A percentile compares a stretch with the other conserved stretches of the same genome.
These are phyloP conservation scores for Xylariaceae sp. DNA, from an alignment of 2,329 filamentous ascomycete genomes.

Conservation along the genomic window DNA sequence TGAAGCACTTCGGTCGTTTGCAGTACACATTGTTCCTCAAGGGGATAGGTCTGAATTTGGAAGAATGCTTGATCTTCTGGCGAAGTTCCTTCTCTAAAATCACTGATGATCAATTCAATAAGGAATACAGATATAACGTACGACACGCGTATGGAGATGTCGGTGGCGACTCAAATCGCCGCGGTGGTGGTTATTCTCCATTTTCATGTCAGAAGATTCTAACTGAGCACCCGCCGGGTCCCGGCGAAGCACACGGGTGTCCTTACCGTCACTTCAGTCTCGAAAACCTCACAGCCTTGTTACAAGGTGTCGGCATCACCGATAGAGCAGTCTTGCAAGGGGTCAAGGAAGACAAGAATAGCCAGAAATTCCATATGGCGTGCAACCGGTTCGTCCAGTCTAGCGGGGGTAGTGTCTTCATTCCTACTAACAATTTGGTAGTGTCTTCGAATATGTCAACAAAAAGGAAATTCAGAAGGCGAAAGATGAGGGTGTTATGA, in stretches of 20 bases:
- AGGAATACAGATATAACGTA: slow-evolving; percentile 95
- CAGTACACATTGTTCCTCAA: slow-evolving; percentile 98
- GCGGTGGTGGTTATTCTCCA: slow-evolving; percentile 82
- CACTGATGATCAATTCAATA: slow-evolving; percentile 93
- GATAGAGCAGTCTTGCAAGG: slow-evolving; percentile 74
- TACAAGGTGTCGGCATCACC: slow-evolving; percentile 74
- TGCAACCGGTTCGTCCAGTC: slow-evolving; percentile 68
- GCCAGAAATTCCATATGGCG: slow-evolving; percentile 86
- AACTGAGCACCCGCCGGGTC: slow-evolving; percentile 79
- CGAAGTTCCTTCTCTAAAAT: slow-evolving; percentile 78
- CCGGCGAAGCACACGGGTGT: slow-evolving; percentile 91
- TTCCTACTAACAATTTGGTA: slow-evolving; percentile 28
- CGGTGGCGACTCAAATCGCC: slow-evolving; percentile 82
- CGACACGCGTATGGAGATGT: slow-evolving; percentile 95
- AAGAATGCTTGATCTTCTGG: slow-evolving; percentile 92
- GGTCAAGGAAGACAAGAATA: slow-evolving; percentile 84
- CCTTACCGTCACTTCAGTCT: slow-evolving; percentile 88
- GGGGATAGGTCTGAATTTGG: slow-evolving; percentile 85
- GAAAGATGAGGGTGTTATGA: slow-evolving; percentile 70
- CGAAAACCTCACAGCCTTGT: slow-evolving; percentile 75
- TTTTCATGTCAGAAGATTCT: slow-evolving; percentile 95
- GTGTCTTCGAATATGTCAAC: slow-evolving; percentile 85
- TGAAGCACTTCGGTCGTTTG: slow-evolving; percentile 89
- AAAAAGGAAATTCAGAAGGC: slow-evolving; percentile 72
- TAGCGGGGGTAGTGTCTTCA: slow-evolving; percentile 9